Evolutionary conservation across 2,329 filamentous ascomycete genomes (phyloP).

Genomic region (Exophiala mesophila): DNA sequence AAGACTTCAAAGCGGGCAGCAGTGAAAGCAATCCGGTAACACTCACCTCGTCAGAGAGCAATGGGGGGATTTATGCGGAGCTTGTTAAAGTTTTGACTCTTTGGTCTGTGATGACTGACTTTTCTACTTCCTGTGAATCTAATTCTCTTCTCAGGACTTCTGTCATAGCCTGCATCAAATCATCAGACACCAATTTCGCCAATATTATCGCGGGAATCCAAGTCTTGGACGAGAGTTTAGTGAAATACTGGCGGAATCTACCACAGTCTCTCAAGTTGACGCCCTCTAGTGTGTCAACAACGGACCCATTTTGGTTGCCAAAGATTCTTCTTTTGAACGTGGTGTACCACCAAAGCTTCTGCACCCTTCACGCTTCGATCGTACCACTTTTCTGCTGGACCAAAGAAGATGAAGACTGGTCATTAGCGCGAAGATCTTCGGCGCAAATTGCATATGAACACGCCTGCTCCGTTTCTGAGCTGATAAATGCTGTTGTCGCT

Average conservation of each 20-base stretch:
- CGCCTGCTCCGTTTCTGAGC: slow-evolving; percentile 8
- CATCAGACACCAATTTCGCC: slow-evolving; percentile 2
- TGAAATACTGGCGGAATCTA: slow-evolving; percentile 4
- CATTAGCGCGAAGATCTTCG: slow-evolving; percentile 3
- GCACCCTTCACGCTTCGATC: slow-evolving; percentile 12
- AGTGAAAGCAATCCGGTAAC: neutral
- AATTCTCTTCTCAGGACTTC: slow-evolving; percentile 2
- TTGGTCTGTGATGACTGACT: slow-evolving; percentile 5
- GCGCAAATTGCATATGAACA: slow-evolving; percentile 14
- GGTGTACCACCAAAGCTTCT: slow-evolving; percentile 10
- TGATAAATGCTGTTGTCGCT: slow-evolving; percentile 2
- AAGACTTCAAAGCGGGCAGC: slow-evolving; percentile 9
- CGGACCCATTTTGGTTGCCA: slow-evolving; percentile 1
- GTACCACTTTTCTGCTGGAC: slow-evolving; percentile 14
- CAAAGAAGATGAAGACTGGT: slow-evolving; percentile 6
- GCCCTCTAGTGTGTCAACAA: neutral
- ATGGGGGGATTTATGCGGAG: slow-evolving; percentile 4
- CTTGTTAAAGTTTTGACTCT: slow-evolving; percentile 9
- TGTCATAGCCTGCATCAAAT: slow-evolving; percentile 4
- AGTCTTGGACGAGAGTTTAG: slow-evolving; percentile 3
- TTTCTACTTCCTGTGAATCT: neutral
- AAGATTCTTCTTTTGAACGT: slow-evolving; percentile 7
- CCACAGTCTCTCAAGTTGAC: slow-evolving; percentile 3
- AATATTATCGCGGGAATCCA: slow-evolving; percentile 3
- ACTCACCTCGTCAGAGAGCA: no score